phyloP scores from a whole-genome alignment of 1,139 yeast species.

The Candida frijolesensis region DNA sequence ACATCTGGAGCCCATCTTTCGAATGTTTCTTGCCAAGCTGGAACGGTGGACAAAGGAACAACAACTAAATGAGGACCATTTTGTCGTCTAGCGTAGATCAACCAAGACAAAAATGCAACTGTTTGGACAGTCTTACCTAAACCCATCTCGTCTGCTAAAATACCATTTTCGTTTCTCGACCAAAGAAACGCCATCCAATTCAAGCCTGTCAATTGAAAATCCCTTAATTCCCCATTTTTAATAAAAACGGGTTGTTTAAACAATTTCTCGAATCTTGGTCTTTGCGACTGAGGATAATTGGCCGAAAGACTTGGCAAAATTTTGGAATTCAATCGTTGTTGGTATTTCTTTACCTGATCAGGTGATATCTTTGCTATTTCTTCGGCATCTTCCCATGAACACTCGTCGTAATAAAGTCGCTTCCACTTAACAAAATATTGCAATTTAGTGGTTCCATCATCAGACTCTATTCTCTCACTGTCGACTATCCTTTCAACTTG shows the following conservation, averaged over 20 bases:
- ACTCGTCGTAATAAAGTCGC: constrained; percentile 88
- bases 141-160: constrained; percentile 99
- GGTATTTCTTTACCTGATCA: constrained; percentile 78
- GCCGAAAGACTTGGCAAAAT: constrained; percentile 84
- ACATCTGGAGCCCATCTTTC: constrained; percentile 98
- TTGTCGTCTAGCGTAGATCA: constrained; percentile 90
- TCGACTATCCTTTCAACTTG: constrained; percentile 90
- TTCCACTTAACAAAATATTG: constrained; percentile 93
- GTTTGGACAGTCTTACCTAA: constrained; percentile 98
- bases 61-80: constrained; percentile 97
- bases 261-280: constrained; percentile 90
- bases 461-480: constrained; percentile 67
- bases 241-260: constrained; percentile 86
- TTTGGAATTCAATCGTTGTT: constrained; percentile 78
- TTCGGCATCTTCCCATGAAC: constrained; percentile 96
- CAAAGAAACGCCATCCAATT: constrained; percentile 99
- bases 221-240: constrained; percentile 90
- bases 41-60: constrained; percentile 93
- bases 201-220: constrained; percentile 95
- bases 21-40: constrained; percentile 99
- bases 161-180: constrained; percentile 97
- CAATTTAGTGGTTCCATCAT: constrained; percentile 61
- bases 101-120: constrained; percentile 91
- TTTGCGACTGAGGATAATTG: constrained; percentile 63
- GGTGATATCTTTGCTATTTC: constrained; percentile 86